phyloP scores from a whole-genome alignment of 192 early-diverging fungal genomes.

The Powellomyces hirtus region DNA sequence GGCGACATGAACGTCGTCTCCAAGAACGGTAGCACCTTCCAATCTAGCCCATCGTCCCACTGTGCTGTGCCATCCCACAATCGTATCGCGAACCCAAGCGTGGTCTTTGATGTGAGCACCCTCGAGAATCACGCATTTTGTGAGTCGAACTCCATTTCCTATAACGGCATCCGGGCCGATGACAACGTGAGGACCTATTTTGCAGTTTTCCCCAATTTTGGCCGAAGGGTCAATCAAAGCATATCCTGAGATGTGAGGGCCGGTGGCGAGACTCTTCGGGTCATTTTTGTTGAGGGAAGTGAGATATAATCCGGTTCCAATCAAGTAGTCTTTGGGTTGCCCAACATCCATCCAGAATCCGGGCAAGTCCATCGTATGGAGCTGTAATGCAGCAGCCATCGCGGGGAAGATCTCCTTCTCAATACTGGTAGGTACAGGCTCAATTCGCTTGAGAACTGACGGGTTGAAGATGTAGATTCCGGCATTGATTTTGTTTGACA shows the following conservation, averaged over 20 bases:
- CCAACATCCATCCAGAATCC: slow-evolving; percentile 99
- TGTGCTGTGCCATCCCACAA: slow-evolving; percentile 95
- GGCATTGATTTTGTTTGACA: slow-evolving; percentile 97
- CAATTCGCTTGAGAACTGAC: slow-evolving; percentile 83
- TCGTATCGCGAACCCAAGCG: slow-evolving; percentile 87
- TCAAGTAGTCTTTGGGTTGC: slow-evolving; percentile 97
- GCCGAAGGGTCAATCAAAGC: slow-evolving; percentile 90
- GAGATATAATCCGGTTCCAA: slow-evolving; percentile 91
- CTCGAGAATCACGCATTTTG: slow-evolving; percentile 83
- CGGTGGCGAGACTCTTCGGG: slow-evolving; percentile 68
- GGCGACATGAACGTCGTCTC: slow-evolving; percentile 92
- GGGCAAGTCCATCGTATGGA: slow-evolving; percentile 90
- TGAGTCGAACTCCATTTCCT: slow-evolving; percentile 91
- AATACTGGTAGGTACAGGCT: slow-evolving; percentile 90
- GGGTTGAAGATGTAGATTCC: slow-evolving; percentile 99
- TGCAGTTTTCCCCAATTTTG: slow-evolving; percentile 90
- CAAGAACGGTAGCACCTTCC: slow-evolving; percentile 91
- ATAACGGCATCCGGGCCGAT: slow-evolving; percentile 89
- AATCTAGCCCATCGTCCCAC: slow-evolving; percentile 93
- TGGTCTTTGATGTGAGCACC: slow-evolving; percentile 76
- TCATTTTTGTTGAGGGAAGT: slow-evolving; percentile 73
- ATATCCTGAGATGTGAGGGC: slow-evolving; percentile 66
- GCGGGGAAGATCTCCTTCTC: slow-evolving; percentile 95
- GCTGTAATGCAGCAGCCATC: slow-evolving; percentile 82
- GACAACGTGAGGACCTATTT: slow-evolving; percentile 96